Conservation (phyloP, 768 basidiomycete species). For the Boletus subcaerulescens region DNA sequence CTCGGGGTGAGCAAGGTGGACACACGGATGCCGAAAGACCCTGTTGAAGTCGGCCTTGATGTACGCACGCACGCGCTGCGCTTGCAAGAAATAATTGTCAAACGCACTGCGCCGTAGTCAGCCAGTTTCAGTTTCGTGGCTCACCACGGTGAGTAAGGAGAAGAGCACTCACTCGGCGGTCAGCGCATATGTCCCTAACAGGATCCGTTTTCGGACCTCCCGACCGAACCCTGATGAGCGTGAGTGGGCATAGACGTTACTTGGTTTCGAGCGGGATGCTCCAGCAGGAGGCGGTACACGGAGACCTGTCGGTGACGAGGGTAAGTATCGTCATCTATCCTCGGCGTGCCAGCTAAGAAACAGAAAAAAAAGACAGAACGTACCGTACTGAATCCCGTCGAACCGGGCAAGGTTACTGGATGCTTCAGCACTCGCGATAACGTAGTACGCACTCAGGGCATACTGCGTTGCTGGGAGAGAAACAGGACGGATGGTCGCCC, state of each 20-base stretch:
- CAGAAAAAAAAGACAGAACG: slow-evolving; percentile 8
- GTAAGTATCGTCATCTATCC: neutral
- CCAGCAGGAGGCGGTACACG: slow-evolving; percentile 43
- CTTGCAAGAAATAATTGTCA: slow-evolving; percentile 95
- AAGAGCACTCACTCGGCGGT: slow-evolving; percentile 73
- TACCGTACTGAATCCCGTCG: slow-evolving; percentile 85
- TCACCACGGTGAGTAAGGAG: neutral
- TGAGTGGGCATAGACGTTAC: slow-evolving; percentile 59
- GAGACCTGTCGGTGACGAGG: slow-evolving; percentile 39
- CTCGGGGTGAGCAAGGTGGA: slow-evolving; percentile 32
- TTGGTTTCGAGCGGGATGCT: slow-evolving; percentile 46
- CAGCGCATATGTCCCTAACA: slow-evolving; percentile 89
- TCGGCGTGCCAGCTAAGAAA: neutral
- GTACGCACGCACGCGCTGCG: slow-evolving; percentile 71
- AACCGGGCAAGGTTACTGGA: slow-evolving; percentile 89
- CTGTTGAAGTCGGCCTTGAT: slow-evolving; percentile 71
- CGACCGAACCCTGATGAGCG: slow-evolving; percentile 72
- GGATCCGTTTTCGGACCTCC: slow-evolving; percentile 83
- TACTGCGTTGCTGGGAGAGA: slow-evolving; percentile 67
- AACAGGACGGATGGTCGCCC: slow-evolving; percentile 69
- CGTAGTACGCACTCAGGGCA: slow-evolving; percentile 91
- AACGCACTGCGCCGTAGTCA: slow-evolving; percentile 62
- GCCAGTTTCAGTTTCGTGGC: neutral
- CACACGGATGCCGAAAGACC: slow-evolving; percentile 61
- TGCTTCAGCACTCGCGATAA: slow-evolving; percentile 92